Evolutionary conservation across 2,329 filamentous ascomycete genomes (phyloP).

Genomic region (Sporothrix humicola): DNA sequence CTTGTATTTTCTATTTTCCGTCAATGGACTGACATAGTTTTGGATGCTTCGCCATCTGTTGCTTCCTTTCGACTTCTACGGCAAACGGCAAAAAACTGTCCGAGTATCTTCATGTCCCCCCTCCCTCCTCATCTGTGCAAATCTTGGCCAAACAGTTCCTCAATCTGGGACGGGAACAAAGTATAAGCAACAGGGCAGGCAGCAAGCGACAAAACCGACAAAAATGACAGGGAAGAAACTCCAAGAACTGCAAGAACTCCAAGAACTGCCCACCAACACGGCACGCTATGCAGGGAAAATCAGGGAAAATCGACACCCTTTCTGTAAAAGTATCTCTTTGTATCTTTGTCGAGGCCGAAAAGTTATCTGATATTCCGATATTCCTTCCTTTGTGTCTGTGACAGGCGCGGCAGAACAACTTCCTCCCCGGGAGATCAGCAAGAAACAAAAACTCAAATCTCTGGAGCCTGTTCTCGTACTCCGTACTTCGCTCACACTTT

Average conservation of each 20-base stretch:
- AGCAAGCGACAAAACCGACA: too few species aligned
- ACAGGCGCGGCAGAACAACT: background rate
- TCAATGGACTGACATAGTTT: background rate
- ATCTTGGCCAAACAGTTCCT: background rate
- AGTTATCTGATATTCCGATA: background rate
- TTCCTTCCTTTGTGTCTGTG: background rate
- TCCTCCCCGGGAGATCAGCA: slow-evolving; percentile 1
- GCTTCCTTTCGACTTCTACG: background rate
- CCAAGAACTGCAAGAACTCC: background rate
- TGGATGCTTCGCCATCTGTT: background rate
- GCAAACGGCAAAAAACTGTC: background rate
- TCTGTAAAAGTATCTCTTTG: background rate
- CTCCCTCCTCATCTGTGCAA: background rate
- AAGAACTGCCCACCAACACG: background rate
- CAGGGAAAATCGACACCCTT: slow-evolving; percentile 16
- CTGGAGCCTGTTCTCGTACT: too few species aligned
- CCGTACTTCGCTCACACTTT: too few species aligned
- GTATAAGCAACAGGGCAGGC: background rate
- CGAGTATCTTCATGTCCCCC: background rate
- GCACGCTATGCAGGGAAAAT: slow-evolving; percentile 15
- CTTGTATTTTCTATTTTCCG: background rate
- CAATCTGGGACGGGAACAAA: background rate
- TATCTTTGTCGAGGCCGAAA: background rate
- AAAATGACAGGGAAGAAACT: too few species aligned
- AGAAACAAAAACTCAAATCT: background rate